These are phyloP conservation scores for Colletotrichum aenigma DNA, from an alignment of 2,329 filamentous ascomycete species.

Conservation along the genomic window DNA sequence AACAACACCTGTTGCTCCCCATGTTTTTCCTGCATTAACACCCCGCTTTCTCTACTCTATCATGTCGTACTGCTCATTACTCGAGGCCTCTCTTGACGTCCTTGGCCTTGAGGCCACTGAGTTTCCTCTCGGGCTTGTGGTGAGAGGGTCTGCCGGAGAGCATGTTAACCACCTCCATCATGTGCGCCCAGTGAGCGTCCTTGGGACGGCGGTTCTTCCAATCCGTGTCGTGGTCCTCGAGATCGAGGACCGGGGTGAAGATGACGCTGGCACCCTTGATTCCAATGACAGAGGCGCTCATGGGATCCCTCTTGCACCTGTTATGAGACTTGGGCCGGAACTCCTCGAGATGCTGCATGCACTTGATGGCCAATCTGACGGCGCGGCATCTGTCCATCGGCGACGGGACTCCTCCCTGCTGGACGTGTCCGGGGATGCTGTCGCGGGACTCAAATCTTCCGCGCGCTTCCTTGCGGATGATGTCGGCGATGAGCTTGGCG, in stretches of 20 bases:
- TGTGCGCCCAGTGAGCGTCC: slow-evolving; percentile 81
- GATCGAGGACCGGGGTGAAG: slow-evolving; percentile 80
- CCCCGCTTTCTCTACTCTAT: not conserved
- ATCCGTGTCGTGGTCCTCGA: slow-evolving; percentile 88
- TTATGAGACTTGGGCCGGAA: slow-evolving; percentile 70
- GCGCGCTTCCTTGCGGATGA: slow-evolving; percentile 91
- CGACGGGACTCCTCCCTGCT: slow-evolving; percentile 90
- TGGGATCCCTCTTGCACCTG: slow-evolving; percentile 74
- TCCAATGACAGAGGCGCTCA: slow-evolving; percentile 83
- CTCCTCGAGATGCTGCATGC: slow-evolving; percentile 86
- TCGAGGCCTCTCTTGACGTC: slow-evolving; percentile 61
- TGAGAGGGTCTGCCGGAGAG: slow-evolving; percentile 74
- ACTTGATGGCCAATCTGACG: slow-evolving; percentile 90
- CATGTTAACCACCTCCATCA: slow-evolving; percentile 84
- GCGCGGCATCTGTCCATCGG: slow-evolving; percentile 96
- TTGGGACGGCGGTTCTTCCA: slow-evolving; percentile 89
- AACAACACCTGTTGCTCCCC: not conserved
- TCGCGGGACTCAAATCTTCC: slow-evolving; percentile 92
- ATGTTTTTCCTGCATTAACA: not conserved
- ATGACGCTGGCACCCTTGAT: slow-evolving; percentile 89
- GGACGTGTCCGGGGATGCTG: slow-evolving; percentile 91
- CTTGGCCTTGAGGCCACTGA: slow-evolving; percentile 61
- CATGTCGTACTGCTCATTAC: not conserved
- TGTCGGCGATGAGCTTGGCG: slow-evolving; percentile 91
- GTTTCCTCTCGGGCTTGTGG: slow-evolving; percentile 49